Conservation (phyloP, 495 filamentous ascomycete species). For the Glutinoglossum americanum region DNA sequence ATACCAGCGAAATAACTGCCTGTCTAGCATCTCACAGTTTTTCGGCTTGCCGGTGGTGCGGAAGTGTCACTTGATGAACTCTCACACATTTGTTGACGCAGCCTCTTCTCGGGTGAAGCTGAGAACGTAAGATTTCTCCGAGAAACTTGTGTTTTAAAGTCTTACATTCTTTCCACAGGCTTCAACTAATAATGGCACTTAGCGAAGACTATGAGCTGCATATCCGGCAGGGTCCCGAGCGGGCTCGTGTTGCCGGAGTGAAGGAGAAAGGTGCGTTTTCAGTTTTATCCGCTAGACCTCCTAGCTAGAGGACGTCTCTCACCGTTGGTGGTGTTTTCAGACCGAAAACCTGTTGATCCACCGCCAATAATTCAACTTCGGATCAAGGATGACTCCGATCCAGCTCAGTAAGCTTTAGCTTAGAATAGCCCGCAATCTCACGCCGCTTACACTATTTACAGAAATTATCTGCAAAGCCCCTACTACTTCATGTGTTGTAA, state of each 20-base stretch:
- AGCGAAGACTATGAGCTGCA: conserved; percentile 35
- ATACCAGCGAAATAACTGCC: neutral
- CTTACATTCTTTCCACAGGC: neutral
- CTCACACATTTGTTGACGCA: conserved; percentile 6
- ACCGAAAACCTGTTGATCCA: conserved; percentile 86
- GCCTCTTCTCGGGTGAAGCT: conserved; percentile 5
- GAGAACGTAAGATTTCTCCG: conserved; percentile 1
- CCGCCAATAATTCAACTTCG: conserved; percentile 78
- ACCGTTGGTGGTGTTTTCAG: conserved; percentile 22
- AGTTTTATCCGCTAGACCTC: neutral
- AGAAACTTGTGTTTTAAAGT: neutral
- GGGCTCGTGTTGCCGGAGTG: conserved; percentile 45
- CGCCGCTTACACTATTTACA: conserved; percentile 14
- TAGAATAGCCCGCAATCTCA: neutral
- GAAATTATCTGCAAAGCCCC: conserved; percentile 56
- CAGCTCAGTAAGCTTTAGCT: conserved; percentile 36
- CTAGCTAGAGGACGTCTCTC: neutral
- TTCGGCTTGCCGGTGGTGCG: neutral
- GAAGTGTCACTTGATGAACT: conserved; percentile 5
- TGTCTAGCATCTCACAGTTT: neutral
- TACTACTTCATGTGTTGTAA: conserved; percentile 67
- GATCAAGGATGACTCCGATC: conserved; percentile 47
- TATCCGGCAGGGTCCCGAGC: conserved; percentile 44
- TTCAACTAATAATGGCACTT: conserved; percentile 2
- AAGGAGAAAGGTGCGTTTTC: conserved; percentile 41